These are phyloP conservation scores for Flaveria brownii DNA, from an alignment of 129 eudicot genomes.

Conservation along the genomic window DNA sequence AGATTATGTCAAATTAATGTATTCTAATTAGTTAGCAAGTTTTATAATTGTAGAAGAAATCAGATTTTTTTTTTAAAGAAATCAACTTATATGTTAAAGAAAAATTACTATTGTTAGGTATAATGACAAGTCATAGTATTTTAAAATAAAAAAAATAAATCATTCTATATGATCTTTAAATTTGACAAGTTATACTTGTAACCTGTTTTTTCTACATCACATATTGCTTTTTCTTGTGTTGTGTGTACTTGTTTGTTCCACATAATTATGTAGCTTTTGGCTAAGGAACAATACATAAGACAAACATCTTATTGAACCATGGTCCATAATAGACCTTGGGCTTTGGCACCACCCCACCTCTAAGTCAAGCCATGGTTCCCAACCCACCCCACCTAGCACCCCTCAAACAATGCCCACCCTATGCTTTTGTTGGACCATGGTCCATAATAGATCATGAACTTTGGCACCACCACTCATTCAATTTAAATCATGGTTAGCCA, in stretches of 20 bases:
- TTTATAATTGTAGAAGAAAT: too few species aligned
- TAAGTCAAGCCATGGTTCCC: neutral
- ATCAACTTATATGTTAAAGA: too few species aligned
- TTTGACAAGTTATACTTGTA: neutral
- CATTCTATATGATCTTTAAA: neutral
- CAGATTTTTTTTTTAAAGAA: too few species aligned
- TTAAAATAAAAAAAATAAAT: too few species aligned
- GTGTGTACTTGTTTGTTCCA: constrained; percentile 13
- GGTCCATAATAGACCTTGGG: constrained; percentile 12
- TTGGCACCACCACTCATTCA: neutral
- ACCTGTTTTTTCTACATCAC: neutral
- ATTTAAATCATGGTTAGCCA: neutral
- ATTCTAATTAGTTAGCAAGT: too few species aligned
- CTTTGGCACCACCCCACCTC: constrained; percentile 6
- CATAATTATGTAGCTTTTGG: constrained; percentile 8
- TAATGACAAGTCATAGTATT: neutral
- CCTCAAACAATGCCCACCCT: neutral
- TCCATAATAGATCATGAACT: constrained; percentile 8
- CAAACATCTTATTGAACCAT: constrained; percentile 14
- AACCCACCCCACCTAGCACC: neutral
- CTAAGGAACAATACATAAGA: constrained; percentile 4
- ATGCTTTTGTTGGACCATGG: constrained; percentile 8
- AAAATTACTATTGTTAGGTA: too few species aligned
- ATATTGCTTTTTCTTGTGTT: neutral
- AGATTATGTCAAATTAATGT: too few species aligned